A percentile compares a stretch with the other conserved stretches of the same genome.
These are phyloP conservation scores for Apiospora saccharicola DNA, from an alignment of 2,329 filamentous ascomycete genomes.

Conservation along the genomic window DNA sequence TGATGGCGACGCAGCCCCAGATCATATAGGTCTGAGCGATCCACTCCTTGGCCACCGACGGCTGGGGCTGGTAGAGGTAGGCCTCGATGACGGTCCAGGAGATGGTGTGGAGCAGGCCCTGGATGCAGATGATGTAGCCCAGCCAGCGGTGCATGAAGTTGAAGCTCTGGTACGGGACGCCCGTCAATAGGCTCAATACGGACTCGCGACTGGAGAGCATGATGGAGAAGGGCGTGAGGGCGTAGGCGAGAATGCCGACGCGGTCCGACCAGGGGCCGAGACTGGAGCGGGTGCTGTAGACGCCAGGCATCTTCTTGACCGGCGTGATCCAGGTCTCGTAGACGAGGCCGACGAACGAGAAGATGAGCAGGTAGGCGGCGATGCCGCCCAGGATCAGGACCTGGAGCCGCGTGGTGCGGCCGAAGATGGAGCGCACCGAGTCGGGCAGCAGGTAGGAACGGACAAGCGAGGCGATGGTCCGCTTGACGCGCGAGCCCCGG, in stretches of 20 bases:
- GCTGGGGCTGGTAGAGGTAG: conserved; percentile 75
- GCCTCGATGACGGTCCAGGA: conserved; percentile 74
- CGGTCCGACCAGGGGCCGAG: conserved; percentile 75
- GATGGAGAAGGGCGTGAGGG: conserved; percentile 74
- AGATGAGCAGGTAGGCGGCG: conserved; percentile 69
- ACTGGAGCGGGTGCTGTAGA: conserved; percentile 70
- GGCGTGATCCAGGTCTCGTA: conserved; percentile 77
- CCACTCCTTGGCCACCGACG: conserved; percentile 61
- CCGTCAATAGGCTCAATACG: conserved; percentile 72
- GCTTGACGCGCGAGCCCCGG: conserved; percentile 40
- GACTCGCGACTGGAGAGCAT: conserved; percentile 74
- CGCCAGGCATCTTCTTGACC: conserved; percentile 59
- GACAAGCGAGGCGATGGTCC: conserved; percentile 49
- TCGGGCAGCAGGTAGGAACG: conserved; percentile 69
- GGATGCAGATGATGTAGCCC: conserved; percentile 75
- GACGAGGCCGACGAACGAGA: conserved; percentile 72
- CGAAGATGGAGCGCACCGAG: conserved; percentile 64
- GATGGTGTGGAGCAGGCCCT: conserved; percentile 73
- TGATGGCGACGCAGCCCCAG: conserved; percentile 75
- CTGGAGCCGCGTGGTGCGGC: conserved; percentile 73
- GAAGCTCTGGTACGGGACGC: conserved; percentile 79
- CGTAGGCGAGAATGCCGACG: conserved; percentile 75
- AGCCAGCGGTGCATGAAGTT: conserved; percentile 81
- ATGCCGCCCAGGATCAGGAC: conserved; percentile 67
- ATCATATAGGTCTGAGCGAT: conserved; percentile 73